These are phyloP conservation scores for Aureobasidium mangrovei DNA, from an alignment of 2,329 filamentous ascomycete species.

Conservation along the genomic window DNA sequence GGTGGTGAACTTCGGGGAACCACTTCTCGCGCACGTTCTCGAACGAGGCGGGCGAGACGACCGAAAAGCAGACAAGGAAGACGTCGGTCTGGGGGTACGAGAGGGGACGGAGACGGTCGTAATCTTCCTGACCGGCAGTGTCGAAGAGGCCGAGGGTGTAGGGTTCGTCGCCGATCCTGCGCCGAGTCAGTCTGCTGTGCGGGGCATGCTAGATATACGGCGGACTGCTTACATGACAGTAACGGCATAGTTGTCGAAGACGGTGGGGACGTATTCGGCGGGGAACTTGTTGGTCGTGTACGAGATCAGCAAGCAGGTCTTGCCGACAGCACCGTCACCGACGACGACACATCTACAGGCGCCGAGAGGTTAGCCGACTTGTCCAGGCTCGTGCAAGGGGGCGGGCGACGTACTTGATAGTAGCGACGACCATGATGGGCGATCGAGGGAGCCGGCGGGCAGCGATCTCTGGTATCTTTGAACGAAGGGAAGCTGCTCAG, in stretches of 20 bases:
- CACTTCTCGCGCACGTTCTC: slow-evolving; percentile 99
- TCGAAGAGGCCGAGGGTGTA: slow-evolving; percentile 97
- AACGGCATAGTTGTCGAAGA: slow-evolving; percentile 99
- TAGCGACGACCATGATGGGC: slow-evolving; percentile 26
- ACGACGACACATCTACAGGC: slow-evolving; percentile 83
- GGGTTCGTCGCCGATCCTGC: slow-evolving; percentile 96
- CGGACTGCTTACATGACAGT: slow-evolving; percentile 82
- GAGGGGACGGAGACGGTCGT: slow-evolving; percentile 89
- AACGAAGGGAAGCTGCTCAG: slow-evolving; percentile 3
- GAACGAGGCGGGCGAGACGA: slow-evolving; percentile 94
- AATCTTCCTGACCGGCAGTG: slow-evolving; percentile 98
- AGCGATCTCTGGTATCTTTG: background rate
- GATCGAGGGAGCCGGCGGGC: background rate
- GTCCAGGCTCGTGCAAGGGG: background rate
- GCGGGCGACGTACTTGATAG: slow-evolving; percentile 24
- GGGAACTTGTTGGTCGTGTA: slow-evolving; percentile 99
- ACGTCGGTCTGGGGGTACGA: slow-evolving; percentile 98
- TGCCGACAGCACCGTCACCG: slow-evolving; percentile 97
- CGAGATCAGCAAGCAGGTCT: slow-evolving; percentile 97
- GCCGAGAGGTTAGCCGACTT: background rate
- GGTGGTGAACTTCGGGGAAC: slow-evolving; percentile 98
- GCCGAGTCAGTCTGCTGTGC: background rate
- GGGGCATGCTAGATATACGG: too few relatives aligned
- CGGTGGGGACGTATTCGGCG: slow-evolving; percentile 98
- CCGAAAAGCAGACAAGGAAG: slow-evolving; percentile 97